Base-by-base conservation (phyloP, 2,329 filamentous ascomycete species). In the Pseudocercospora cruenta region DNA sequence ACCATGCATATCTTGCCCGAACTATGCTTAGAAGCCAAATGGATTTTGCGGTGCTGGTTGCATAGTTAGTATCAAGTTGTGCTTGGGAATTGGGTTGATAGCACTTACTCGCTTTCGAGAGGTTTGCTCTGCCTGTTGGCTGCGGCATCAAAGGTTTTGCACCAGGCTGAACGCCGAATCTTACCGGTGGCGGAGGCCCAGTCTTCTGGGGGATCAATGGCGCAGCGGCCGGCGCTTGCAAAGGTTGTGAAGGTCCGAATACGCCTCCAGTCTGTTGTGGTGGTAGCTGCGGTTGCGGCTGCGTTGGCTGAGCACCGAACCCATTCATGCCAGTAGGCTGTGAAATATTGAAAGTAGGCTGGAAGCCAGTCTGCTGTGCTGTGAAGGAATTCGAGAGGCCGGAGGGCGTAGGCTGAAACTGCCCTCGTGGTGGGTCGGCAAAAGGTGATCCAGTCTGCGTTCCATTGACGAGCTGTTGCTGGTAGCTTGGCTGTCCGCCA, bases 81-180 rank as follows among this genome's bases (percentile, higher is more conserved):
- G 55, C 28, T 19, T 10, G 26, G 54, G 33, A 39, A 54, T 65
- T 49, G 63, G 28, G 31, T 58, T 12, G 21, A 26, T 21, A 57
- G 65, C 54, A 94, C 94, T 91, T 90, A 98, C 94, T 99, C 76
- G 95, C 95, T 88, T 96, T 92, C 60, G 91, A 86, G 72, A 99
- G 85, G 78, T 98, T 97, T 64, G 95, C 95, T 82, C 91, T 85
- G 70, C 95, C 95, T 6, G 95, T 99, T 28, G 93, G 86, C 82
- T 98, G 95, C 31, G 94, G 89, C 67, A 87, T 85, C 73, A 98
- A 81, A 79, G 91, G 95, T 80, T 93, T 93, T 31, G 88, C 82
- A 12, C 89, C 87, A 28, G 84, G 82, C 64, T 87, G 85, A 39
- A 96, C 89, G 45, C 95, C 95, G 78, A 99, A 99, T 66, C 93